phyloP scores from a whole-genome alignment of 257 asterid species.

The Solanum paucissectum region DNA sequence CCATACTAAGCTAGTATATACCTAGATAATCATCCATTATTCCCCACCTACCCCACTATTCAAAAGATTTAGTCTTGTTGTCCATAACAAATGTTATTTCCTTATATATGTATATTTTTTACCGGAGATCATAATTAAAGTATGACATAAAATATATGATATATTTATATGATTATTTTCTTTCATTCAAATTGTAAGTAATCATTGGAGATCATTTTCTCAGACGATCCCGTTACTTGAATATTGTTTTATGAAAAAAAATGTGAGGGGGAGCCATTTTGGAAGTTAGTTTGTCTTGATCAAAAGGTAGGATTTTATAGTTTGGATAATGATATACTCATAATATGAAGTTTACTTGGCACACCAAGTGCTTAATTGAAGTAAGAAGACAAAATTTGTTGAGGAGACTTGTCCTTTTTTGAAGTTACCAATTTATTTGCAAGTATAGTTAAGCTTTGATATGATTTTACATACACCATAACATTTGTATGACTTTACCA shows the following conservation, averaged over 20 bases:
- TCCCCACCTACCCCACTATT: background rate
- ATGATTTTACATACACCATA: background rate
- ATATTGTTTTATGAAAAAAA: background rate
- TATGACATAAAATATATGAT: background rate
- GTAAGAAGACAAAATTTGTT: background rate
- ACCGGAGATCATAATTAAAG: background rate
- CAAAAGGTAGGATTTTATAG: background rate
- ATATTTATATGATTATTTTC: background rate
- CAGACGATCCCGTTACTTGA: background rate
- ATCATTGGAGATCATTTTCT: background rate
- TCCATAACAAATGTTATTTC: background rate
- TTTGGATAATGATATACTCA: background rate
- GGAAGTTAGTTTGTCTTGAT: background rate
- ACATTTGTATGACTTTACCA: background rate
- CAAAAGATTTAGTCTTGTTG: background rate
- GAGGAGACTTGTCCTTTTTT: constrained; percentile 7
- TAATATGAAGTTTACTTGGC: background rate
- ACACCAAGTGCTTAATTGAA: background rate
- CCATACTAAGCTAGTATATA: too few relatives aligned
- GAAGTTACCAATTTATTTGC: background rate
- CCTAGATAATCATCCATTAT: background rate
- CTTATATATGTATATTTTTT: background rate
- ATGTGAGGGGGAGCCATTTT: background rate
- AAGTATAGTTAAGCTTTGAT: background rate
- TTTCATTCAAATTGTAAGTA: background rate